Percentiles rank a stretch among this genome's conserved stretches.
Conservation (phyloP, 352 stramenopile species). For the Phytopythium mirpurense region DNA sequence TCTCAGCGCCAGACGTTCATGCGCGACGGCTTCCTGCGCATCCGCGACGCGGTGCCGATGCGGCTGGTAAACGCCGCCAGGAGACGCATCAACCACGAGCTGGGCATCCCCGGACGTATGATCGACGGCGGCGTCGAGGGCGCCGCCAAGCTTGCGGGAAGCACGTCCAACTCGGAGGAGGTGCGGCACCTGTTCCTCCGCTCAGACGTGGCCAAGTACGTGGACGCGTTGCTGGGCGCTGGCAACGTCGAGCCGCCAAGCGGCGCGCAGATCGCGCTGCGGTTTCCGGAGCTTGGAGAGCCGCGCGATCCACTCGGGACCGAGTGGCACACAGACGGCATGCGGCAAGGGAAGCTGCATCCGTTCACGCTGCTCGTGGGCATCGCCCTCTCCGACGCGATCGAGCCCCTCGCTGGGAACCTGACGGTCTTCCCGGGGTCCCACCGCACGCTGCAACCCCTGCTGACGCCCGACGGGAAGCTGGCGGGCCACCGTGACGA, state of each 20-base stretch:
- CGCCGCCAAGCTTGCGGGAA: slow-evolving; percentile 58
- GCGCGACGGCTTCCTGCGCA: slow-evolving; percentile 65
- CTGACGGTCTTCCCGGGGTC: slow-evolving; percentile 72
- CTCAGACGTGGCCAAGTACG: slow-evolving; percentile 45
- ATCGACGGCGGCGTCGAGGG: slow-evolving; percentile 72
- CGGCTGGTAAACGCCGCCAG: slow-evolving; percentile 46
- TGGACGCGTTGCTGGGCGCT: slow-evolving; percentile 51
- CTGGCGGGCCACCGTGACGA: slow-evolving; percentile 47
- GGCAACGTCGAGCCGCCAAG: slow-evolving; percentile 39
- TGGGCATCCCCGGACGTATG: slow-evolving; percentile 61
- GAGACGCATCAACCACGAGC: slow-evolving; percentile 71
- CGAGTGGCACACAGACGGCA: slow-evolving; percentile 82
- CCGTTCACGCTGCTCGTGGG: slow-evolving; percentile 65
- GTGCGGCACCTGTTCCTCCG: slow-evolving; percentile 56
- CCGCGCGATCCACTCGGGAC: slow-evolving; percentile 54
- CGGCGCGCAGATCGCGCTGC: slow-evolving; percentile 64
- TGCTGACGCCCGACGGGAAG: slow-evolving; percentile 45
- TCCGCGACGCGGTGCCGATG: slow-evolving; percentile 54
- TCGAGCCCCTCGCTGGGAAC: slow-evolving; percentile 54
- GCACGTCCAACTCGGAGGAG: slow-evolving; percentile 60
- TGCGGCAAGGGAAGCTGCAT: slow-evolving; percentile 66
- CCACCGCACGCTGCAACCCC: slow-evolving; percentile 40
- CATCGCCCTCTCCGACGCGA: slow-evolving; percentile 67
- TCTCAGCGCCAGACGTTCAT: slow-evolving; percentile 66
- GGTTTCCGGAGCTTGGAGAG: slow-evolving; percentile 65